Evolutionary conservation across 1,284 basidiomycete genomes (phyloP), one percentile per base, ranked within the genome.

Genomic region (Termitomyces sp.): DNA sequence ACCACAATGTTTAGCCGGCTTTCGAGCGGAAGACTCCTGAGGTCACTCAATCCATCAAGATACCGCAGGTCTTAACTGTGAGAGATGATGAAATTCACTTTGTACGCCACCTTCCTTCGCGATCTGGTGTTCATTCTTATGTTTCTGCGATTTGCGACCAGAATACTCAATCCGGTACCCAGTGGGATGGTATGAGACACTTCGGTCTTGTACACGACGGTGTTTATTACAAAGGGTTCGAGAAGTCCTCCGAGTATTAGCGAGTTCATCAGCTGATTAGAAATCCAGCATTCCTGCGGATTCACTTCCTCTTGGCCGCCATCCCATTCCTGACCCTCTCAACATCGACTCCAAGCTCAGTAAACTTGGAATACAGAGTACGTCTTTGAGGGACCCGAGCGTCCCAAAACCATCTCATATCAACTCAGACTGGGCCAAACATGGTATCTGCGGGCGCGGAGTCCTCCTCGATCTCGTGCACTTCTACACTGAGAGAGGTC

Each of bases 101-200:
- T 19, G 84, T 85, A 61, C 33, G 79, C 17, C 19, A 9, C 5
- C n/a, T 68, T 68, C 30, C 50, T 38, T 13, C 13, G 3, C 21
- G 21, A 6, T 12, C 1, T 24, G 10, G 1, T 34, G 9, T 24
- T n/a, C 12, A 38, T 26, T 50, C 21, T 15, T 19, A 42, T 17
- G 33, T 26, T 34, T 10, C 12, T 13, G 24, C 34, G 43, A 5
- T n/a, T 19, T 36, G 51, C 15, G 39, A 50, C 6, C 59, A 88
- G 82, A 88, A 88, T 58, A 83, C 84, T 0, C 86, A 88, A 71
- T 84, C 83, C 0, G 84, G 86, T 17, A 78, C 83, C 2, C 86
- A 88, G 59, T 87, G 86, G 86, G 86, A 88, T 61, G 83, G 85
- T 4, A 57, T 85, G 63, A 77, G 78, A 57, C 83, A 86, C 58